Evolutionary conservation across 2,329 filamentous ascomycete species (phyloP).

Genomic region (Periconia macrospinosa): DNA sequence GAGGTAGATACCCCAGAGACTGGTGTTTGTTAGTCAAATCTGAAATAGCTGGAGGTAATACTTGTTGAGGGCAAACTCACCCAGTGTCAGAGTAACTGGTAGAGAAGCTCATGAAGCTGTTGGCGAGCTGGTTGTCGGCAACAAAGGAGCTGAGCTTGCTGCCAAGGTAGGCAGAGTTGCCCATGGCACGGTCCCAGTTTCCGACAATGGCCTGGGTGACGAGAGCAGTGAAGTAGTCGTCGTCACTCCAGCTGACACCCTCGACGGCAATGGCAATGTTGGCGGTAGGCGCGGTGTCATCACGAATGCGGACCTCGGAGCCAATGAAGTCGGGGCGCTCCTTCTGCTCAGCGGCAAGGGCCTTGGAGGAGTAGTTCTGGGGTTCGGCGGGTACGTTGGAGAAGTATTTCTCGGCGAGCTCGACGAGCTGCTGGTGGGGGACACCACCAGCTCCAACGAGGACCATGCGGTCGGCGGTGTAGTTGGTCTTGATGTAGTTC

Average conservation of each 20-base stretch:
- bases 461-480: conserved; percentile 99
- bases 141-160: conserved; percentile 97
- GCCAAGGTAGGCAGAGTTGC: conserved; percentile 93
- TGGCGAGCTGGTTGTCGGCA: conserved; percentile 92
- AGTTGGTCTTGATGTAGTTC: conserved; percentile 99
- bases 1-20: conserved; percentile 99
- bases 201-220: conserved; percentile 98
- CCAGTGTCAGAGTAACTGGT: conserved; percentile 99
- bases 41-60: neutral
- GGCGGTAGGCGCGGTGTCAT: conserved; percentile 93
- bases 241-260: conserved; percentile 99
- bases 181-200: conserved; percentile 99
- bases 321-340: conserved; percentile 92
- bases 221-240: conserved; percentile 97
- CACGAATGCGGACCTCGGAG: conserved; percentile 91
- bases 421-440: conserved; percentile 90
- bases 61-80: conserved; percentile 60
- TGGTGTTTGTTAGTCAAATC: conserved; percentile 47
- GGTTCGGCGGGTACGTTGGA: conserved; percentile 73
- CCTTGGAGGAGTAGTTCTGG: conserved; percentile 72
- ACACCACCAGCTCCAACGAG: conserved; percentile 93
- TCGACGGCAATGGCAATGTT: conserved; percentile 98
- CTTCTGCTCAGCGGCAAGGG: conserved; percentile 74
- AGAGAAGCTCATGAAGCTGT: conserved; percentile 99
- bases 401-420: conserved; percentile 97